Evolutionary conservation across 106 monocot genomes (phyloP), one percentile per base, ranked within the genome.

Genomic region (Vanilla planifolia): DNA sequence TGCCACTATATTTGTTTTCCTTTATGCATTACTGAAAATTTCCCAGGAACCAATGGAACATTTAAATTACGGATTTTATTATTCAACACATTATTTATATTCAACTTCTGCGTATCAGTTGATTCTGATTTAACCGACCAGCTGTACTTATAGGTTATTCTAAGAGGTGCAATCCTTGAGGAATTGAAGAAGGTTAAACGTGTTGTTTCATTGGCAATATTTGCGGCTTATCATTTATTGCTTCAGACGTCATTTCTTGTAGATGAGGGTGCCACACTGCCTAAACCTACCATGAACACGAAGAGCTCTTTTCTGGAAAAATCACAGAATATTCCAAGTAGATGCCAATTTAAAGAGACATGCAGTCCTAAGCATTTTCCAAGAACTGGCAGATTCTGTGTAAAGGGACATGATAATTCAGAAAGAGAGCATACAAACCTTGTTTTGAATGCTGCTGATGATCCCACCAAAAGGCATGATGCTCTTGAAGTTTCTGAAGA

Each of bases 181-280:
- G 84, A 91, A 63, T 56, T 96, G 47, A 90, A 87, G 53, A 91
- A 82, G 63, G 67, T 96, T 44, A 96, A 96, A 50, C 75, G 61
- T 79, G 84, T 79, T 58, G 51, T 91, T 67, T 74, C 81, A 32
- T 83, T 78, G 62, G 96, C 91, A 53, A 69, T 66, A 59, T 96
- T 96, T 77, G 96, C 90, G 35, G 91, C 96, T 23, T 91, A 96
- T 77, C 96, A 96, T 72, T 75, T 96, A 29, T 87, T 76, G 40
- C 81, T 81, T 43, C 81, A 96, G 79, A 91, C 81, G 5, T 96
- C 96, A 45, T 96, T 84, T 64, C 81, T 96, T 75, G 90, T 75
- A 17, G 87, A 96, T 64, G 91, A 87, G 48, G 96, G 96, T n/a
- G 86, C 87, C 22, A 59, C 70, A 55, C 69, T 86, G 46, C 91